phyloP scores from a whole-genome alignment of 805 yeast genomes.

The Saccharomyces kudriavzevii region DNA sequence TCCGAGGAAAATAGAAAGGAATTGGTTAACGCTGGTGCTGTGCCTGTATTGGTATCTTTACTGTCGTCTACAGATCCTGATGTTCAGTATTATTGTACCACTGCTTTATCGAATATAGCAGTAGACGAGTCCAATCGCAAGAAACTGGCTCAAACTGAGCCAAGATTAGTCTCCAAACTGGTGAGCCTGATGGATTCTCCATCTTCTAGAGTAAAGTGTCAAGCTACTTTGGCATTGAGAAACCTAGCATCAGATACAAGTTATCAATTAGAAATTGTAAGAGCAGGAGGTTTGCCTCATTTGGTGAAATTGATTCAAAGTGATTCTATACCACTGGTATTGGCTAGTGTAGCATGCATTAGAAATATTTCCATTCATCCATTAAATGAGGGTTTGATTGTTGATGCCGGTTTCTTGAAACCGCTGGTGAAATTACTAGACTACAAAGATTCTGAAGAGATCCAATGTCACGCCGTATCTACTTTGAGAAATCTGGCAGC shows the following conservation, averaged over 20 bases:
- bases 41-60: conserved; percentile 86
- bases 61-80: conserved; percentile 85
- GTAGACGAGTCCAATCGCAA: conserved; percentile 90
- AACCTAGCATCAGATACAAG: conserved; percentile 93
- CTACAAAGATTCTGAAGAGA: conserved; percentile 85
- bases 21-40: conserved; percentile 95
- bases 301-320: conserved; percentile 84
- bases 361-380: conserved; percentile 97
- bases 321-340: conserved; percentile 80
- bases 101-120: conserved; percentile 93
- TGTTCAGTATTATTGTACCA: conserved; percentile 96
- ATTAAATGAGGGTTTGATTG: conserved; percentile 86
- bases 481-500: conserved; percentile 95
- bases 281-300: conserved; percentile 92
- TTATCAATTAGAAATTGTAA: conserved; percentile 90
- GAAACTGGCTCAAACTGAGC: conserved; percentile 84
- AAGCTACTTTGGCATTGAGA: conserved; percentile 92
- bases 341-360: conserved; percentile 97
- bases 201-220: conserved; percentile 93
- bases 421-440: conserved; percentile 83
- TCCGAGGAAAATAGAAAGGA: conserved; percentile 94
- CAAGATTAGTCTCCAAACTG: conserved; percentile 78
- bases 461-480: conserved; percentile 96
- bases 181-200: conserved; percentile 89
- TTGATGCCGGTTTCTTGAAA: conserved; percentile 91